Evolutionary conservation across 2,329 filamentous ascomycete genomes (phyloP).

Genomic region (Rhynchosporium secalis): DNA sequence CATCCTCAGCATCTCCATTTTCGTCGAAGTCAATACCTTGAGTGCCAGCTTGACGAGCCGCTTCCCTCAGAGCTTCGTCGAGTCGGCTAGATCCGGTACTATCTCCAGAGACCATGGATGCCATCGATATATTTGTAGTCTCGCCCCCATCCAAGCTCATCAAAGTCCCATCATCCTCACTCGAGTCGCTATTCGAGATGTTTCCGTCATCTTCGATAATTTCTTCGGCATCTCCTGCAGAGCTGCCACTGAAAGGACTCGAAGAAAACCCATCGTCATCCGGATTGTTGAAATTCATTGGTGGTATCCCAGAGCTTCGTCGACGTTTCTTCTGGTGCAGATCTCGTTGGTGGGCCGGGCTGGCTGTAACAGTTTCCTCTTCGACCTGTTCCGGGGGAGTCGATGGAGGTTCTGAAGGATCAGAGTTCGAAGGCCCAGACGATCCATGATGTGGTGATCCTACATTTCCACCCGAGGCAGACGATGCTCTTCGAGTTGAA

Average conservation of each 20-base stretch:
- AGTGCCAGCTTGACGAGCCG: slow-evolving; percentile 73
- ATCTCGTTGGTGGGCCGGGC: slow-evolving; percentile 65
- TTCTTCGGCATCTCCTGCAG: slow-evolving; percentile 47
- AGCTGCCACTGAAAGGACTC: slow-evolving; percentile 70
- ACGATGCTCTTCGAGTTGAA: slow-evolving; percentile 72
- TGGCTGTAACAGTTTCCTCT: slow-evolving; percentile 56
- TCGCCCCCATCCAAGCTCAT: slow-evolving; percentile 74
- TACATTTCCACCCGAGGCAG: slow-evolving; percentile 38
- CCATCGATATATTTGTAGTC: slow-evolving; percentile 66
- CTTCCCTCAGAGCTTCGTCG: slow-evolving; percentile 75
- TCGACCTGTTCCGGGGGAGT: slow-evolving; percentile 63
- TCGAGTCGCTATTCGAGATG: slow-evolving; percentile 48
- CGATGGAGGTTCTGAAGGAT: slow-evolving; percentile 58
- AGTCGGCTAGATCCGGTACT: slow-evolving; percentile 68
- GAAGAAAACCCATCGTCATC: slow-evolving; percentile 72
- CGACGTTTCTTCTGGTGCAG: slow-evolving; percentile 61
- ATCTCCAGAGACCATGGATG: slow-evolving; percentile 58
- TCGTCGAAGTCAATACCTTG: slow-evolving; percentile 62
- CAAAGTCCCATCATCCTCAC: slow-evolving; percentile 74
- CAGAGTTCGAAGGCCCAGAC: slow-evolving; percentile 43
- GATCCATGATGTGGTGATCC: slow-evolving; percentile 30
- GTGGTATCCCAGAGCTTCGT: slow-evolving; percentile 66
- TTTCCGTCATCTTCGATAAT: slow-evolving; percentile 53
- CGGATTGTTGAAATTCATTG: slow-evolving; percentile 63
- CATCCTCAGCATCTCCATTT: slow-evolving; percentile 52